Conservation (phyloP, 2,329 filamentous ascomycete species). For the Fusarium equiseti region DNA sequence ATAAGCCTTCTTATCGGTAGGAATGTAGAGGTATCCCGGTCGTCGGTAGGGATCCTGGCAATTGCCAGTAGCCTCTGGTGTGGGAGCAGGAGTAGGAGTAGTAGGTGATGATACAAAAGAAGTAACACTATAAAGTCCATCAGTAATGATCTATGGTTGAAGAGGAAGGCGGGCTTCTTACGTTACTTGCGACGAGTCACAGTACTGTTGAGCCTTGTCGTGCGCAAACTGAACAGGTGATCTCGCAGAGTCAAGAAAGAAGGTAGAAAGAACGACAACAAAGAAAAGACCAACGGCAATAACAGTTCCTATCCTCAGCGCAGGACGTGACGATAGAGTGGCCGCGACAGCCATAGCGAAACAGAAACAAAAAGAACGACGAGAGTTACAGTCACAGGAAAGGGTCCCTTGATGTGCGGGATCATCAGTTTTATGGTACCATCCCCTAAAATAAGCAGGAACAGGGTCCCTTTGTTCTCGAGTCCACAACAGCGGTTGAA, state of each 20-base stretch:
- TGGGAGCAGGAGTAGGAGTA: background rate
- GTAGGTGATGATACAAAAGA: constrained; percentile 13
- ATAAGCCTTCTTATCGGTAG: constrained; percentile 67
- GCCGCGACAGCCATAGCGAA: constrained; percentile 24
- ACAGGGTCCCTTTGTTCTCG: background rate
- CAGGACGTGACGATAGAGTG: constrained; percentile 26
- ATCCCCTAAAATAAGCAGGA: background rate
- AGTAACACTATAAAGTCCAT: background rate
- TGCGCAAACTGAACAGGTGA: constrained; percentile 31
- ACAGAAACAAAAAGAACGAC: background rate
- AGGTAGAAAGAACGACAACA: constrained; percentile 32
- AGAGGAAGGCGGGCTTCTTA: too few species aligned
- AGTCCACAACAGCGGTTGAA: background rate
- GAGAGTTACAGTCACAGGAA: background rate
- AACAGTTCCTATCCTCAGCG: constrained; percentile 18
- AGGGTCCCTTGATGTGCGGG: background rate
- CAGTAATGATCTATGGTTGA: background rate
- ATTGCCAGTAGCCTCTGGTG: constrained; percentile 11
- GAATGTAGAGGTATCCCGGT: constrained; percentile 69
- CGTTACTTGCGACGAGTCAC: constrained; percentile 2
- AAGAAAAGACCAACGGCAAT: constrained; percentile 25
- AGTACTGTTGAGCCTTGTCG: constrained; percentile 30
- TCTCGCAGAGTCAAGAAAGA: constrained; percentile 15
- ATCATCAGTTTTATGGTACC: constrained; percentile 1
- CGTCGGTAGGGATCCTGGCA: constrained; percentile 54